Evolutionary conservation across 2,329 filamentous ascomycete genomes (phyloP).

Genomic region (Raffaelea arxii): DNA sequence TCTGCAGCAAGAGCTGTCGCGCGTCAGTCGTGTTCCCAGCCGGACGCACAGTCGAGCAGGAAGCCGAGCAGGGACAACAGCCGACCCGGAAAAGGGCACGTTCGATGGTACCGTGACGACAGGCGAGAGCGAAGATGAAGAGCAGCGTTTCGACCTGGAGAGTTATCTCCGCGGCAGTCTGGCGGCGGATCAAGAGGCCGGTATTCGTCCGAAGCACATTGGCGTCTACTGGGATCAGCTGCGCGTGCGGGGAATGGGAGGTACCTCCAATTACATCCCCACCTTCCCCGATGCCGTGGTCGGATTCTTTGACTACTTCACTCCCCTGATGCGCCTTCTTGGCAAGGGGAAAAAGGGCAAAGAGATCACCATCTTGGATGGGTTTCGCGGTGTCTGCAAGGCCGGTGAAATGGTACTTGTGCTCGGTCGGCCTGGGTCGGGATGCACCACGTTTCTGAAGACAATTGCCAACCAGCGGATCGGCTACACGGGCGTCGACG

Average conservation of each 20-base stretch:
- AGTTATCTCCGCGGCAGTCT: conserved; percentile 60
- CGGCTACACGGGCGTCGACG: conserved; percentile 45
- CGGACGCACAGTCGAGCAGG: conserved; percentile 32
- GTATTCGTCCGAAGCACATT: conserved; percentile 72
- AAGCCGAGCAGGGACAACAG: too few relatives aligned
- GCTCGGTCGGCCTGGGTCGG: conserved; percentile 65
- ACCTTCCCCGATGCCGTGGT: conserved; percentile 73
- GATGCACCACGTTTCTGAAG: conserved; percentile 62
- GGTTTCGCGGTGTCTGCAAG: conserved; percentile 60
- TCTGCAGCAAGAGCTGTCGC: conserved; percentile 51
- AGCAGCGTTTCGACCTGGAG: conserved; percentile 66
- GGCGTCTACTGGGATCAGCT: conserved; percentile 71
- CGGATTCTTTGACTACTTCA: conserved; percentile 65
- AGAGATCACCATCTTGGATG: conserved; percentile 64
- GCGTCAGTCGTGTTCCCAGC: conserved; percentile 38
- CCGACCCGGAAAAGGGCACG: conserved; percentile 50
- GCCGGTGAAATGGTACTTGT: conserved; percentile 87
- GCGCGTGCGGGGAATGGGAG: conserved; percentile 66
- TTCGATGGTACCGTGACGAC: background rate
- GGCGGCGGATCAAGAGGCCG: conserved; percentile 62
- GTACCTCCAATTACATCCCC: conserved; percentile 59
- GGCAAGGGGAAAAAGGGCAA: conserved; percentile 57
- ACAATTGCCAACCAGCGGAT: conserved; percentile 56
- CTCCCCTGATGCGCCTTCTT: conserved; percentile 52
- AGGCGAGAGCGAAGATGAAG: conserved; percentile 31